phyloP scores from a whole-genome alignment of 352 stramenopile species.

The Phytopythium montanum region DNA sequence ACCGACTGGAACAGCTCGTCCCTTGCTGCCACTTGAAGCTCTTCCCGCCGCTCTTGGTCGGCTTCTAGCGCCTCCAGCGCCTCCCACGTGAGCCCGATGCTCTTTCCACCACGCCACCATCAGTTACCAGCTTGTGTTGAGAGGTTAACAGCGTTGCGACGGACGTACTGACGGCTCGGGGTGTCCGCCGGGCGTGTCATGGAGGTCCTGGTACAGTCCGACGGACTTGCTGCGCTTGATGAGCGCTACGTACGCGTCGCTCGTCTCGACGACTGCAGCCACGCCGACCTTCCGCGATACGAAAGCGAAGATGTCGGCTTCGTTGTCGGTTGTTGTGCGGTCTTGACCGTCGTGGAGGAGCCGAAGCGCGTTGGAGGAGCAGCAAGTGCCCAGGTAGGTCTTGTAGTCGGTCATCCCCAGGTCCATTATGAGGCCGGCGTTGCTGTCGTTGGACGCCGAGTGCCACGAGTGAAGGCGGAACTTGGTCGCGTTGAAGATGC shows the following conservation, averaged over 20 bases:
- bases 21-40: constrained; percentile 26
- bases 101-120: constrained; percentile 6
- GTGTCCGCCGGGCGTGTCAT: constrained; percentile 77
- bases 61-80: constrained; percentile 20
- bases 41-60: constrained; percentile 2
- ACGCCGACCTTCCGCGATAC: constrained; percentile 81
- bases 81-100: constrained; percentile 30
- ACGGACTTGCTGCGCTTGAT: constrained; percentile 63
- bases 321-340: neutral
- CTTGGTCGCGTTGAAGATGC: constrained; percentile 77
- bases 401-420: constrained; percentile 73
- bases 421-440: constrained; percentile 15
- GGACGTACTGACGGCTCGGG: constrained; percentile 51
- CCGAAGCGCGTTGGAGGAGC: constrained; percentile 29
- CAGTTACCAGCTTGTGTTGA: neutral
- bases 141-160: neutral
- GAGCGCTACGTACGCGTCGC: constrained; percentile 54
- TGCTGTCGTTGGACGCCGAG: neutral
- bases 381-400: constrained; percentile 74
- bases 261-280: constrained; percentile 61
- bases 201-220: constrained; percentile 68
- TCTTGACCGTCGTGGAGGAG: constrained; percentile 18
- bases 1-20: constrained; percentile 72
- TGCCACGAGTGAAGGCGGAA: constrained; percentile 42
- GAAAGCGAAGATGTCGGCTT: constrained; percentile 40